Percentiles rank a stretch among this genome's conserved stretches.
phyloP scores from a whole-genome alignment of 371 early-diverging fungal genomes.

The Apophysomyces trapeziformis region DNA sequence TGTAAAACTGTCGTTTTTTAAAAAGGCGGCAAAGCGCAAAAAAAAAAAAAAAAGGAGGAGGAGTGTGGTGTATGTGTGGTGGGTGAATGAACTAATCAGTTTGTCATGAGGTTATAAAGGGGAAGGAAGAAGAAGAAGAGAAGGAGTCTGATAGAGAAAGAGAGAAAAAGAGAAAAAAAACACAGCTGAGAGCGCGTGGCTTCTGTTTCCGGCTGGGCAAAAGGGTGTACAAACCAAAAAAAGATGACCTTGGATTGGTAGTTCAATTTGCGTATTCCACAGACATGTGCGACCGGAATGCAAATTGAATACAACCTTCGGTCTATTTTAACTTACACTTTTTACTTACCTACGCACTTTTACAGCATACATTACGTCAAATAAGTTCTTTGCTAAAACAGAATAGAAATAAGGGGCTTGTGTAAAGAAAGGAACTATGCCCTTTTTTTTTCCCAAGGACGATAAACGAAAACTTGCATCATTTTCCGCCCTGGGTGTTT shows the following conservation, averaged over 20 bases:
- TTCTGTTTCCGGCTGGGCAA: conserved; percentile 11
- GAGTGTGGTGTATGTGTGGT: neutral
- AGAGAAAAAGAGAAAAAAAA: conserved; percentile 16
- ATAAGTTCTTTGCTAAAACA: no score
- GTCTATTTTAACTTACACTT: neutral
- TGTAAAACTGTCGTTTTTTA: neutral
- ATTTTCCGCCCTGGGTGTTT: neutral
- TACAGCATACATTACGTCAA: no score
- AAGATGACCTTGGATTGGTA: conserved; percentile 10
- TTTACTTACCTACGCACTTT: neutral
- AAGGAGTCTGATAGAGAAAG: neutral
- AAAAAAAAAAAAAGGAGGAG: neutral
- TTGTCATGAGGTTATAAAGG: conserved; percentile 10
- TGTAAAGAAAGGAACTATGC: no score
- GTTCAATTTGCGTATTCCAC: conserved; percentile 6
- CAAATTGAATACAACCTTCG: neutral
- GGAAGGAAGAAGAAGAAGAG: neutral
- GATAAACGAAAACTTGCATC: neutral
- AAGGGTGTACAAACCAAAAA: conserved; percentile 9
- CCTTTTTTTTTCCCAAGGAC: neutral
- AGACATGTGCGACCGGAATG: conserved; percentile 11
- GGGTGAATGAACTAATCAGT: conserved; percentile 6
- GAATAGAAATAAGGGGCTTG: neutral
- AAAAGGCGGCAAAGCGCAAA: conserved; percentile 5
- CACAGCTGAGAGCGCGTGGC: conserved; percentile 6